Conservation (phyloP, 208 protist genomes). For the Acanthamoeba quina region DNA sequence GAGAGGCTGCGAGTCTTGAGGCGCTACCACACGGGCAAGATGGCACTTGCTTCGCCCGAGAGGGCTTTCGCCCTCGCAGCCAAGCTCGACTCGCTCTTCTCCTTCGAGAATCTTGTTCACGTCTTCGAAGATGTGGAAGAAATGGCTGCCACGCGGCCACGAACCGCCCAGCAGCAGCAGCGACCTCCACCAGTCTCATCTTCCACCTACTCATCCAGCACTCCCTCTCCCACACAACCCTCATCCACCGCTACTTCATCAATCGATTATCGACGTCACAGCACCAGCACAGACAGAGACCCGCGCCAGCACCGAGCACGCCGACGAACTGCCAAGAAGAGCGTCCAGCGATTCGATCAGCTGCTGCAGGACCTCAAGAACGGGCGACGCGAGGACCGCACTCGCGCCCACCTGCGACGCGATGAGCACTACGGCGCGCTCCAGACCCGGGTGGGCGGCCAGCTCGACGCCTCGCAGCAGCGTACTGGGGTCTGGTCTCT, state of each 20-base stretch:
- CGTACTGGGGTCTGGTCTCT: not conserved
- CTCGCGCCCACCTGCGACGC: not conserved
- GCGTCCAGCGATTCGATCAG: not conserved
- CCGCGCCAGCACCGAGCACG: no score
- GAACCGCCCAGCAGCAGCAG: not conserved
- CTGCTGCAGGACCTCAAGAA: conserved; percentile 2
- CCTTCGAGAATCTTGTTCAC: not conserved
- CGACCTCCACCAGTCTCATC: not conserved
- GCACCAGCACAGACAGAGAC: not conserved
- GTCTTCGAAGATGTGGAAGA: not conserved
- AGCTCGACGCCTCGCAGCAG: not conserved
- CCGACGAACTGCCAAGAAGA: not conserved
- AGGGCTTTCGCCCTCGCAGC: not conserved
- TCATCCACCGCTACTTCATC: not conserved
- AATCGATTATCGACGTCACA: not conserved
- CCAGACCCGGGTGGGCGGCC: not conserved
- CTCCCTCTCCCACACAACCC: no score
- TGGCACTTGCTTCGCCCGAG: not conserved
- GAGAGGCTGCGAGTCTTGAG: not conserved
- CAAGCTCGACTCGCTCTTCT: conserved; percentile 2
- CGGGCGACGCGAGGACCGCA: not conserved
- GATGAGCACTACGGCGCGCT: conserved; percentile 11
- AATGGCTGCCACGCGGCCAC: not conserved
- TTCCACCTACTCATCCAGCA: not conserved
- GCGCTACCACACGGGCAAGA: not conserved